Percentiles rank a stretch among this genome's conserved stretches.
Conservation (phyloP, 2,329 filamentous ascomycete species). For the Colletotrichum eremochloae region DNA sequence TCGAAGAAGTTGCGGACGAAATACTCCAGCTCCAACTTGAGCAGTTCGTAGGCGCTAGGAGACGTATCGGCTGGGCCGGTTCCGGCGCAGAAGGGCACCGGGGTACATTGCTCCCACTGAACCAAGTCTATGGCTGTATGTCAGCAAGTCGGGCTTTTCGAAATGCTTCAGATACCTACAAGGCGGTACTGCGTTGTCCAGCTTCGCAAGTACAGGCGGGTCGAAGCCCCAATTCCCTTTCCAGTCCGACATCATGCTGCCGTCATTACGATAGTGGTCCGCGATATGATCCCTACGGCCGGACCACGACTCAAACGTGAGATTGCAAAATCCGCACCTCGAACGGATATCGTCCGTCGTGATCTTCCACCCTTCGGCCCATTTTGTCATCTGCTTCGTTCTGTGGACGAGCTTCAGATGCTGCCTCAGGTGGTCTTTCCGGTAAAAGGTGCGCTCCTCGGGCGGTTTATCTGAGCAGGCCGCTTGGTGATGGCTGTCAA, state of each 20-base stretch:
- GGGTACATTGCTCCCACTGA: conserved; percentile 25
- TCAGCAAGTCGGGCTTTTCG: background rate
- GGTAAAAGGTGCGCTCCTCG: conserved; percentile 58
- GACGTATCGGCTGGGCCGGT: conserved; percentile 39
- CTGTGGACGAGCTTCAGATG: conserved; percentile 58
- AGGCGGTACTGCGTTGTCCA: conserved; percentile 58
- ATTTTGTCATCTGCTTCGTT: conserved; percentile 56
- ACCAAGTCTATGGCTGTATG: conserved; percentile 22
- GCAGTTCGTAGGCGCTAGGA: conserved; percentile 51
- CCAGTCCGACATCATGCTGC: conserved; percentile 59
- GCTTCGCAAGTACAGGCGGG: conserved; percentile 49
- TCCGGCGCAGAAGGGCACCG: conserved; percentile 28
- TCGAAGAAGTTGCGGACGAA: conserved; percentile 47
- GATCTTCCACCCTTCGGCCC: conserved; percentile 59
- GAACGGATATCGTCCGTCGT: conserved; percentile 53
- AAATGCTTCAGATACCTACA: conserved; percentile 46
- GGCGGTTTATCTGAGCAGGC: conserved; percentile 64
- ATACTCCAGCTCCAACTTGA: conserved; percentile 53
- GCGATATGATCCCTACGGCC: conserved; percentile 56
- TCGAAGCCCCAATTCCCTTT: conserved; percentile 60
- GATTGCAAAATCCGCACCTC: conserved; percentile 58
- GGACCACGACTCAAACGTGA: conserved; percentile 53
- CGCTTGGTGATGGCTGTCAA: conserved; percentile 54
- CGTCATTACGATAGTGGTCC: conserved; percentile 56
- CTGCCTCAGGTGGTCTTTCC: conserved; percentile 60